phyloP scores from a whole-genome alignment of 768 basidiomycete species.

The Mycena sanguinolenta region DNA sequence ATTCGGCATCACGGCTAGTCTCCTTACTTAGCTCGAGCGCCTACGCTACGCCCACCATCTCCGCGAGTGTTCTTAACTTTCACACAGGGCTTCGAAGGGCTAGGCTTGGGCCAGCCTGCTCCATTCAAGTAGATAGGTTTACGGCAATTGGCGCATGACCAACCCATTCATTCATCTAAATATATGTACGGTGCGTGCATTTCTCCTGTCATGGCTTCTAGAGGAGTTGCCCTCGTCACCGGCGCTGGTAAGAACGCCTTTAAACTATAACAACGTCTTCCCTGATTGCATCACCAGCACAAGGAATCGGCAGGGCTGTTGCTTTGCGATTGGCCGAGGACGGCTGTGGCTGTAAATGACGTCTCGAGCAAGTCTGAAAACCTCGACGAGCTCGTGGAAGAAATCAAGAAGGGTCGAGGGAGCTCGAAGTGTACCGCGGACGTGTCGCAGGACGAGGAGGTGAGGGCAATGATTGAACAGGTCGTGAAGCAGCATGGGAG shows the following conservation, averaged over 20 bases:
- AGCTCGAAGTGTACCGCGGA: constrained; percentile 19
- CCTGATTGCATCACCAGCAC: constrained; percentile 1
- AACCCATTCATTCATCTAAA: too few relatives aligned
- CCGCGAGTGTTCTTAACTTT: too few relatives aligned
- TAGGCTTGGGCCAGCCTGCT: too few relatives aligned
- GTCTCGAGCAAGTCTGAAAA: constrained; percentile 36
- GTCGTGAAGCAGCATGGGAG: constrained; percentile 40
- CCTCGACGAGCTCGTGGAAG: constrained; percentile 34
- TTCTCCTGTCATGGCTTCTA: constrained; percentile 26
- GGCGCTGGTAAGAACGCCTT: not conserved
- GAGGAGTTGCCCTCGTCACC: constrained; percentile 33
- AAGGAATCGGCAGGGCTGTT: constrained; percentile 49
- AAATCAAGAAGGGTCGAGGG: constrained; percentile 23
- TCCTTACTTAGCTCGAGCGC: too few relatives aligned
- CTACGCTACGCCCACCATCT: too few relatives aligned
- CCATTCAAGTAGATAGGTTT: too few relatives aligned
- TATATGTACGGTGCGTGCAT: too few relatives aligned
- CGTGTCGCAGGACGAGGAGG: constrained; percentile 41
- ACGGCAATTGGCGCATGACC: too few relatives aligned
- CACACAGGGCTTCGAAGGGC: too few relatives aligned
- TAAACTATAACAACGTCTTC: not conserved
- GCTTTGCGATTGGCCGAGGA: constrained; percentile 52
- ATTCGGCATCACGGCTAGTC: too few relatives aligned
- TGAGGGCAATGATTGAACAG: constrained; percentile 41
- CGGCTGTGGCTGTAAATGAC: constrained; percentile 52